Base-by-base conservation (phyloP, 257 asterid genomes). In the Scutellaria minor region DNA sequence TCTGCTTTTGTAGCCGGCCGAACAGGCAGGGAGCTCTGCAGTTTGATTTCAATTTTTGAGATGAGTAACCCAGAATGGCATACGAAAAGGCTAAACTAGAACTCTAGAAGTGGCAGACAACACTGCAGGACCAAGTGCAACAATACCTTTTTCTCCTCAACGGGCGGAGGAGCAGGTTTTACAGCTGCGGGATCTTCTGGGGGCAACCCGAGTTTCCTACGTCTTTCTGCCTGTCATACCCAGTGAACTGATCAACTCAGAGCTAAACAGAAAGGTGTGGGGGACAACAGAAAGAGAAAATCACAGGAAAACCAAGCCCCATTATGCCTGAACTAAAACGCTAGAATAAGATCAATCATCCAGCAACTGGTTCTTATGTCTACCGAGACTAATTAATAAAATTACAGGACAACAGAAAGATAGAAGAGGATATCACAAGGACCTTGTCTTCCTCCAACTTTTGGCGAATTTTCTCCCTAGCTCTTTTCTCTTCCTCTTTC, bases 381-480 rank as follows among this genome's bases (percentile, higher is more conserved):
- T 40, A 44, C 37, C 6, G 27, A 39, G 8, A 52, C 39, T 47
- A 12, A 54, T 46, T 64, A 22, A 58, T 20, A 40, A 69, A 45
- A 55, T 31, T 31, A 7, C 31, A 44, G 22, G 37, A 45, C n/a
- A 66, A 42, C 13, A 37, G 55, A 40, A 48, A 75, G 37, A 10
- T 69, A 72, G 24, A 39, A n/a, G 47, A 39, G 68, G 27, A 42
- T 60, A 71, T 66, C 54, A 64, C 50, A 39, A 53, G 77, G 68
- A 95, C 99, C 99, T 88, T 95, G 79, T 92, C 99, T 83, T 95
- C 97, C 80, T 90, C 99, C 88, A 95, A 80, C 69, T 95, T 95
- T 80, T 87, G 97, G 53, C 96, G 97, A 82, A 92, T 92, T 79
- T 83, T 95, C 78, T 95, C 98, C 83, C 96, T 75, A 47, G 99